These are phyloP conservation scores for Cyberlindnera euphorbiae DNA, from an alignment of 805 yeast species.

Conservation along the genomic window DNA sequence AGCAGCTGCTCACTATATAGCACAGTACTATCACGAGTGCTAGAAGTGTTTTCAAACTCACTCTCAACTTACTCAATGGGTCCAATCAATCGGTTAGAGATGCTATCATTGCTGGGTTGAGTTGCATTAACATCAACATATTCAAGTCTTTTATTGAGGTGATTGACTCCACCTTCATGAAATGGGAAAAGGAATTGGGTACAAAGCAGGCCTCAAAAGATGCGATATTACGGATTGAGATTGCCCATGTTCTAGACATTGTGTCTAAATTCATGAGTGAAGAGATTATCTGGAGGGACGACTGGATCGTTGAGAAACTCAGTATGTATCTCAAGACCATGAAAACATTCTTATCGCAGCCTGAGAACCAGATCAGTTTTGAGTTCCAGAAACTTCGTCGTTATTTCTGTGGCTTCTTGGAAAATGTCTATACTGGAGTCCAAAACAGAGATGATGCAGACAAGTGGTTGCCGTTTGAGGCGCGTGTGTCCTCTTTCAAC, in stretches of 20 bases:
- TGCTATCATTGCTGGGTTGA: slow-evolving; percentile 83
- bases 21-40: slow-evolving; percentile 93
- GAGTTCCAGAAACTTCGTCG: slow-evolving; percentile 75
- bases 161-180: slow-evolving; percentile 53
- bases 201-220: slow-evolving; percentile 31
- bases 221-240: slow-evolving; percentile 60
- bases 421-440: slow-evolving; percentile 61
- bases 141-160: slow-evolving; percentile 78
- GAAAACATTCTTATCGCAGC: slow-evolving; percentile 51
- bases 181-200: slow-evolving; percentile 47
- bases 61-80: slow-evolving; percentile 71
- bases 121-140: slow-evolving; percentile 86
- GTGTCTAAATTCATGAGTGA: slow-evolving; percentile 59
- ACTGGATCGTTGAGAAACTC: slow-evolving; percentile 60
- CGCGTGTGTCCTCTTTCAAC: slow-evolving; percentile 75
- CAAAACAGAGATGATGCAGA: slow-evolving; percentile 36
- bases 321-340: slow-evolving; percentile 58
- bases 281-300: slow-evolving; percentile 52
- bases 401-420: slow-evolving; percentile 78
- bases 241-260: slow-evolving; percentile 69
- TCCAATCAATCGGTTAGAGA: slow-evolving; percentile 69
- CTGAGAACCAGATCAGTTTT: slow-evolving; percentile 56
- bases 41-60: slow-evolving; percentile 81
- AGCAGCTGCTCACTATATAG: slow-evolving; percentile 76
- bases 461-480: slow-evolving; percentile 79